Evolutionary conservation across 1,284 basidiomycete genomes (phyloP), one percentile per base, ranked within the genome.

Genomic region (Hymenochaete sp.): DNA sequence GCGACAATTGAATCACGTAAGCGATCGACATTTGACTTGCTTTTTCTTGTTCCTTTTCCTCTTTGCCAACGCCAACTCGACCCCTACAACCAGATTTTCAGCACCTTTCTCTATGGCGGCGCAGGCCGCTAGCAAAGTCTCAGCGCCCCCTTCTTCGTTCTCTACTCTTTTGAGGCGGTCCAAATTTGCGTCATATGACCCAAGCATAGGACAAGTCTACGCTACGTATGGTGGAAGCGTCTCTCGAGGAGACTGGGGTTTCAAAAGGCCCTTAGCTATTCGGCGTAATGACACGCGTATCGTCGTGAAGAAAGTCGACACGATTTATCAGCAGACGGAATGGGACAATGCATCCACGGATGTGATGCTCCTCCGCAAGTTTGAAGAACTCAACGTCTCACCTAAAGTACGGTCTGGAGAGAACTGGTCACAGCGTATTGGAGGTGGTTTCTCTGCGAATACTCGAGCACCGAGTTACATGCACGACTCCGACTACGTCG

Each of bases 121-220:
- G n/a, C n/a, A n/a, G n/a, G n/a, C n/a, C n/a, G n/a, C n/a, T n/a
- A n/a, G n/a, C 19, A 38, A 54, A 33, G 43, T 45, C 53, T 29
- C 52, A 60, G 45, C 54, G 19, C 67, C 57, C 16, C 63, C 75
- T 0, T 85, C 84, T 24, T 71, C 77, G 6, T 89, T 89, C 56
- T 71, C 79, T 24, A 68, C 73, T 25, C 75, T 89, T 43, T 71
- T 89, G 39, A 77, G 81, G 22, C 74, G 76, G 38, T 88, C 85
- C 37, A 80, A 79, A 54, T 89, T 89, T 62, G 76, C 83, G 11
- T 70, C 80, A 2, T 86, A 72, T 58, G 85, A 89, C 64, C 81
- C 81, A 0, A 57, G 62, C 36, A 85, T 89, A 51, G 70, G 71
- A 37, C 83, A 88, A 56, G 73, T 82, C 25, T 89, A 87, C 61